Evolutionary conservation across 768 basidiomycete species (phyloP), one percentile per base, ranked within the genome.

Genomic region (Rhizopogon roseolus): DNA sequence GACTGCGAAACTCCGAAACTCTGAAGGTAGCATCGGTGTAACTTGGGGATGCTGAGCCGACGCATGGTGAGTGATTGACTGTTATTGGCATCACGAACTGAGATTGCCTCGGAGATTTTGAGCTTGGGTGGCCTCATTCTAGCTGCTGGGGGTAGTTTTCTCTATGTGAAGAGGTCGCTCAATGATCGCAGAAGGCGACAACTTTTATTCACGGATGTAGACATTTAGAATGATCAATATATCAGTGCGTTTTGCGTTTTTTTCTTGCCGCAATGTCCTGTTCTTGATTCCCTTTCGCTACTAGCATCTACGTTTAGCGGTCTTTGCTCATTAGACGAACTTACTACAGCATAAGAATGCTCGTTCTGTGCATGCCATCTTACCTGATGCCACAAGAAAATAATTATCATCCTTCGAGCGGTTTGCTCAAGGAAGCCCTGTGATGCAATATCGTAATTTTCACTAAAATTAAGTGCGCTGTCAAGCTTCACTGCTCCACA

Each of bases 111-210:
- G 19, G 27, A 69, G 67, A 32, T 61, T 22, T 43, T 58, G n/a
- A 62, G 64, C 14, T 55, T 67, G 56, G 67, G 60, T n/a, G 57
- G 55, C n/a, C 46, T 69, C 46, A 62, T 66, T 49, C 54, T 69
- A 28, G 58, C 57, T 3, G 67, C 62, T 9, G 67, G 67, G 14
- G 65, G 57, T 0, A 61, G 67, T 41, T 69, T 69, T 54, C 45
- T 69, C 38, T 68, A 64, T 25, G 67, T 66, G 51, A 69, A 69
- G 50, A 67, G 54, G 14, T 51, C 68, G 25, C 53, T 69, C 58
- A 57, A 41, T 6, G 56, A 62, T 11, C 64, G 69, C 37, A 60
- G 67, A 48, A 57, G 60, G 48, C 67, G 52, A 28, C 60, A 32
- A 10, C 52, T 13, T 48, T 16, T 19, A 13, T 14, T 22, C 9